Evolutionary conservation across 2,329 filamentous ascomycete species (phyloP), one percentile per base, ranked within the genome.

Genomic region (Fusarium sp.): DNA sequence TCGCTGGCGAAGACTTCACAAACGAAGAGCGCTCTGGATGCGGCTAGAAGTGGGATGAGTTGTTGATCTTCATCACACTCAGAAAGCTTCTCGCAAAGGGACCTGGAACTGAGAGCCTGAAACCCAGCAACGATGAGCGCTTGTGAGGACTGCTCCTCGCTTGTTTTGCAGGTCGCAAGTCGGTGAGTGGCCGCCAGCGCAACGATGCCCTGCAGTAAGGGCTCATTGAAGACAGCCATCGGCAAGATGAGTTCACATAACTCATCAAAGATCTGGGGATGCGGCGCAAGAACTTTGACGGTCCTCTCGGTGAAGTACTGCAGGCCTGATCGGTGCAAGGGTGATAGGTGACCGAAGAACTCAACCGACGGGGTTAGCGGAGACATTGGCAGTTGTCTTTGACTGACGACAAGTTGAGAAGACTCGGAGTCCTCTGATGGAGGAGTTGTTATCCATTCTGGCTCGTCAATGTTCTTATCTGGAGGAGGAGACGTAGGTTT

Each of bases 251-350:
- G 39, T 16, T 71, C 67, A 35, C 71, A 73, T 48, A 73, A 16
- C 30, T 73, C 71, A 18, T 73, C 47, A 14, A 73, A 73, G 6
- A 73, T 63, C 33, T 68, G 57, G 6, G 71, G 71, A 30, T 73
- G 71, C 2, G 71, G 71, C 0, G 70, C 71, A 22, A 73, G 70
- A 14, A 55, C 71, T 30, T 63, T 63, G 45, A 73, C 58, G 9
- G 71, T 73, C 39, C 71, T 47, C 55, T 73, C 71, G 26, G 70
- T 73, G 31, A 73, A 73, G 33, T 73, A 73, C 42, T 73, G 71
- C 12, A 73, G 66, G 26, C 71, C 71, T 47, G 71, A 73, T 57
- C 45, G 62, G 51, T 73, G 71, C 6, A 73, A 22, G 14, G 71
- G 71, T 18, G 71, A 73, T 14, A 73, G 41, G 10, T 73, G 71